Evolutionary conservation across 371 early-diverging fungal species (phyloP), one percentile per base, ranked within the genome.

Genomic region (Cladochytrium tenue): DNA sequence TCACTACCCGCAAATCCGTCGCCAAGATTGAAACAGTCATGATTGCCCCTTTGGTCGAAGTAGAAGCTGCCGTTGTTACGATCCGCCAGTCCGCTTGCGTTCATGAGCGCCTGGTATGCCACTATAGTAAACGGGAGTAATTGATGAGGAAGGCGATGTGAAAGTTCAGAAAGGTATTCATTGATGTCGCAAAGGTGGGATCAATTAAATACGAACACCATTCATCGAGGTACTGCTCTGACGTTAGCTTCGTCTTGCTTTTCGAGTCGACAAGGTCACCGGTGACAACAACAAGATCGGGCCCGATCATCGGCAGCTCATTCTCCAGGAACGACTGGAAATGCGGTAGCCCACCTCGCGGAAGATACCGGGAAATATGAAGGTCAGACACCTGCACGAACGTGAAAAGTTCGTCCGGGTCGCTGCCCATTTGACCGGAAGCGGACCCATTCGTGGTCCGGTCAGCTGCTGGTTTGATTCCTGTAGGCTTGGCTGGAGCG

Each of bases 251-350:
- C 31, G 82, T 76, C 32, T 72, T 67, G 63, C 89, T 88, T 71
- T 94, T 93, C 25, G 93, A 95, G 77, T 95, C 95, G 1, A 93
- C 93, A 69, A 95, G 71, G 74, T 95, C 95, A 0, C 81, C 83
- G 3, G 80, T 78, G 30, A 74, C 71, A 13, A 81, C 26, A 2
- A 81, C 76, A 3, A 81, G 66, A 36, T 64, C 69, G 1, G 83
- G 83, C 0, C 68, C 69, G 30, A 83, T 68, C 13, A 68, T 30
- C 5, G 80, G 76, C 28, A 83, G 59, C 50, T 75, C 76, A 20
- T 28, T 1, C 13, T 82, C 79, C 33, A 94, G 77, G 70, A 94
- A 93, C 63, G 88, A 84, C 65, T 87, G 71, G 69, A 94, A 86
- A 72, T 92, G 91, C 13, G 80, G 70, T 1, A 89, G 80, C 17